Evolutionary conservation across 441 rosid species (phyloP), one percentile per base, ranked within the genome.

Genomic region (Euphorbia schlechtendalii): DNA sequence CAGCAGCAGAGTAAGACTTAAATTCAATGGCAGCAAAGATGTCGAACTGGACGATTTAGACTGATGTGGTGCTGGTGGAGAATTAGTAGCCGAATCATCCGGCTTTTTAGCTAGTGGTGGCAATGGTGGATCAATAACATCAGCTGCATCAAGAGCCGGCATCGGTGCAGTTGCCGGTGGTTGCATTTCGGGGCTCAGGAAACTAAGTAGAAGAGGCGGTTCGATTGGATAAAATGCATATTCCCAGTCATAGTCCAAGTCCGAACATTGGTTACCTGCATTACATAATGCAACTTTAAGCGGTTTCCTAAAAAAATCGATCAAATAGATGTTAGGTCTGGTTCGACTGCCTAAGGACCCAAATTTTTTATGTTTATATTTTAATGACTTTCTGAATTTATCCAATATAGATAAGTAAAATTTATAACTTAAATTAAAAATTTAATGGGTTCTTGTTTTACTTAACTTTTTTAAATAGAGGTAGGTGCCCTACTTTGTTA

Each of bases 241-340:
- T 12, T 70, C 54, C 63, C n/a, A 59, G 4, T 68, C 72, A 38
- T 69, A 76, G 15, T 74, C 62, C 22, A 59, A 49, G 45, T 80
- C 69, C 28, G 76, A 62, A 63, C 94, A 87, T 59, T 85, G 70
- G 63, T 84, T 83, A 87, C 90, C 81, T 53, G 78, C 6, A 32
- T 2, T 32, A 6, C 34, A 32, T 6, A 32, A 32, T 32, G 6
- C 6, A 32, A 32, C 6, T 32, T 32, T 6, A 32, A 32, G 3
- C 6, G 3, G 6, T 3, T 3, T 3, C 6, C 6, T n/a, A n/a
- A n/a, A n/a, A n/a, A n/a, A n/a, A n/a, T n/a, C n/a, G n/a, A n/a
- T n/a, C n/a, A n/a, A n/a, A n/a, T n/a, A n/a, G n/a, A n/a, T n/a
- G n/a, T n/a, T n/a, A n/a, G 6, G 34, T 32, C 6, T 32, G 34